phyloP scores from a whole-genome alignment of 2,329 filamentous ascomycete genomes.

The Aureobasidium melanogenum region DNA sequence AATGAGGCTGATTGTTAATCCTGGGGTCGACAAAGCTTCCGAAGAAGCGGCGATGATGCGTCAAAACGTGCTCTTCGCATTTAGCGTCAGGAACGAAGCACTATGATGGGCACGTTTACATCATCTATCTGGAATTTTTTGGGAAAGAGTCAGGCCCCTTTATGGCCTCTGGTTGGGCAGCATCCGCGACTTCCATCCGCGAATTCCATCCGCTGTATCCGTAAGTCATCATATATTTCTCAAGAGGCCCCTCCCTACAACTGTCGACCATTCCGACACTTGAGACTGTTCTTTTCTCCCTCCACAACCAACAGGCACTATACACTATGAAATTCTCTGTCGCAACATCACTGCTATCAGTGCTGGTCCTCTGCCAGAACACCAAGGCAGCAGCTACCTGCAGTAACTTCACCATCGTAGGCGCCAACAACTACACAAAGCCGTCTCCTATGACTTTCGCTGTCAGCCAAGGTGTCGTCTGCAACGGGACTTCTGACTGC shows the following conservation, averaged over 20 bases:
- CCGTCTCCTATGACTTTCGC: neutral
- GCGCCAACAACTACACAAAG: neutral
- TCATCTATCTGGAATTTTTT: neutral
- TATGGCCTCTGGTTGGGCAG: neutral
- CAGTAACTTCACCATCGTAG: neutral
- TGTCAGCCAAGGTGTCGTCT: conserved; percentile 5
- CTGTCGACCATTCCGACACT: neutral
- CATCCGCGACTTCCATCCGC: neutral
- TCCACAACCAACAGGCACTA: too few relatives aligned
- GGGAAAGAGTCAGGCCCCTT: neutral
- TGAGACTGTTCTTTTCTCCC: neutral
- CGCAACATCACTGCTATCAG: neutral
- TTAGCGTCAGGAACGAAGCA: neutral
- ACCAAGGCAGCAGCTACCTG: neutral
- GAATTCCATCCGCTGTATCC: too few relatives aligned
- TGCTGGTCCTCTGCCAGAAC: neutral
- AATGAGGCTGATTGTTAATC: neutral
- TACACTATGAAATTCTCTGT: neutral
- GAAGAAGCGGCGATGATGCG: neutral
- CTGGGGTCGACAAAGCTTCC: neutral
- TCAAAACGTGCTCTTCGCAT: neutral
- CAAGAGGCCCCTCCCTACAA: neutral
- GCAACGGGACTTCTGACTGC: neutral
- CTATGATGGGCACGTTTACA: neutral
- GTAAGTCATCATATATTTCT: neutral